phyloP scores from a whole-genome alignment of 306 rosid species.

The Inga leiocalycina region DNA sequence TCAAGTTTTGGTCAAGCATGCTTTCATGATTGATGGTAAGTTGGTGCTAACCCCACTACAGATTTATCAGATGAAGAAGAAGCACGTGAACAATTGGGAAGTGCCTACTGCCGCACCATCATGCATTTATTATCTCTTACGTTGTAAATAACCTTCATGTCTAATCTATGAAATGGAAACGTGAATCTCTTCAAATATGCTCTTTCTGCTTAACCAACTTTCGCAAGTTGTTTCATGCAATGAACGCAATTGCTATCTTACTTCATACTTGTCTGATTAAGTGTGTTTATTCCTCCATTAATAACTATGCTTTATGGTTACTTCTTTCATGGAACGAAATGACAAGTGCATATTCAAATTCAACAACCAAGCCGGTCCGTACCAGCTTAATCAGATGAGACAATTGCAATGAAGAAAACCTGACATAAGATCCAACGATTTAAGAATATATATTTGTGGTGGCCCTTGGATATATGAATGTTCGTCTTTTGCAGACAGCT shows the following conservation, averaged over 20 bases:
- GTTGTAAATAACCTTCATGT: background rate
- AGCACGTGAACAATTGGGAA: background rate
- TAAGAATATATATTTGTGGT: background rate
- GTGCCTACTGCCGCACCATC: background rate
- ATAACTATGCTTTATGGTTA: background rate
- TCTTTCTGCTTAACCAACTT: slow-evolving; percentile 4
- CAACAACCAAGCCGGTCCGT: background rate
- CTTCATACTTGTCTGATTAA: background rate
- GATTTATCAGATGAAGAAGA: background rate
- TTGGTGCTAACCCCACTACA: slow-evolving; percentile 29
- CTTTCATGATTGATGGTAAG: slow-evolving; percentile 24
- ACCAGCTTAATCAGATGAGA: background rate
- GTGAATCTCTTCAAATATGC: background rate
- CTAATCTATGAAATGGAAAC: background rate
- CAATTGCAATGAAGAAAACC: background rate
- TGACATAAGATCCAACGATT: background rate
- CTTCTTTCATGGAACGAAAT: background rate
- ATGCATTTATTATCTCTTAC: background rate
- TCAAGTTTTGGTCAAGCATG: slow-evolving; percentile 24
- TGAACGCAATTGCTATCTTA: background rate
- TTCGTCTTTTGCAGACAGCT: background rate
- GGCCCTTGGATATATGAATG: background rate
- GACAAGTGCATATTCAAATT: background rate
- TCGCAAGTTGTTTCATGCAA: slow-evolving; percentile 18
- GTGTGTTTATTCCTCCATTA: background rate